Base-by-base conservation (phyloP, 2,329 filamentous ascomycete species). In the Ophiostoma angusticollis region DNA sequence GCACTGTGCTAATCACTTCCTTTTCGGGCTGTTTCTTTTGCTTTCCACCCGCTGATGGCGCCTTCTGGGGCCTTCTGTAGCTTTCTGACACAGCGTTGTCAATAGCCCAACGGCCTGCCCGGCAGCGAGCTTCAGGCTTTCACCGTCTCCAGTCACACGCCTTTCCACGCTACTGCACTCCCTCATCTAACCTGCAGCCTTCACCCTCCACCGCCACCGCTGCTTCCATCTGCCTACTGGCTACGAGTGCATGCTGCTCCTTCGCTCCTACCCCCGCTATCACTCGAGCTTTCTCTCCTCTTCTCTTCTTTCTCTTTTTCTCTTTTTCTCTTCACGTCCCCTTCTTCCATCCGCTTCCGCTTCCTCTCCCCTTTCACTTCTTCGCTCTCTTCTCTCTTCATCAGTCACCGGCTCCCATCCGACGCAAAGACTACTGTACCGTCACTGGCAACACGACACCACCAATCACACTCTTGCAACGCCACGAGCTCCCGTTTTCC, bases 321-420 rank as follows among this genome's bases (percentile, higher is more conserved):
- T 50, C 52, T 45, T 37, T 21, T 34, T 32, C 33, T 35, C 31
- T 18, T 14, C 29, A 16, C 22, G 24, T 19, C 31, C 23, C 39
- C 29, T 18, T 27, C 29, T 31, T 37, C 38, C 23, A 34, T 35
- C 40, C 36, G 25, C 36, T 28, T 35, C 36, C 33, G 39, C 25
- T 32, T 24, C 35, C 18, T 31, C 35, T 35, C 29, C n/a, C n/a
- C 27, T 31, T 29, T 25, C 48, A 49, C 47, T 52, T 54, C 52
- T 52, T 53, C 54, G 51, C 50, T 51, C 52, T 50, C 51, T 54
- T 50, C 49, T 51, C 52, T 50, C 49, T 45, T 50, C 43, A 31
- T 42, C 40, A 28, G 29, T 44, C 42, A 31, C 42, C 36, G 22
- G 35, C 25, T 35, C 41, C 41, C 38, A 38, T 35, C 37, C 33